A percentile compares a stretch with the other conserved stretches of the same genome.
Conservation (phyloP, 345 rosid genomes). For the Turritis glabra region DNA sequence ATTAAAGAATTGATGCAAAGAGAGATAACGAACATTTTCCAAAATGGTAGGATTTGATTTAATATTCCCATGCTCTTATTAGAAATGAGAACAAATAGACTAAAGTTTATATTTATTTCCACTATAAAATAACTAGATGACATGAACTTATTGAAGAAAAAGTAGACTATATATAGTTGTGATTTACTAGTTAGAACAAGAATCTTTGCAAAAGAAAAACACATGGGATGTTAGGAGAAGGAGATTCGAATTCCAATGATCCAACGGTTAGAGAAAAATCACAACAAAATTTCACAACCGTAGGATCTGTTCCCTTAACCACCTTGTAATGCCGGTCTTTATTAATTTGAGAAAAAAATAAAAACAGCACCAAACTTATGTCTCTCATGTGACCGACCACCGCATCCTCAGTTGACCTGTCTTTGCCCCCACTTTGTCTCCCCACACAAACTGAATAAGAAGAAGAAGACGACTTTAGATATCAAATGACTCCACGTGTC, state of each 20-base stretch:
- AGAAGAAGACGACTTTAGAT: slow-evolving; percentile 27
- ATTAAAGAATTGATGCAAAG: not conserved
- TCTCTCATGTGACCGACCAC: slow-evolving; percentile 48
- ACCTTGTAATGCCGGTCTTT: slow-evolving; percentile 42
- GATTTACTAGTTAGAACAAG: slow-evolving; percentile 38
- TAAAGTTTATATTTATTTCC: not conserved
- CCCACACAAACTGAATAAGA: slow-evolving; percentile 19
- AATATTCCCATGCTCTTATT: slow-evolving; percentile 27
- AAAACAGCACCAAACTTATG: slow-evolving; percentile 37
- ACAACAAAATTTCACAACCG: slow-evolving; percentile 32
- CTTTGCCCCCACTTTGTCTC: slow-evolving; percentile 43
- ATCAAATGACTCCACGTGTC: slow-evolving; percentile 34
- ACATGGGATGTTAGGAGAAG: slow-evolving; percentile 38
- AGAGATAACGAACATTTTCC: slow-evolving; percentile 34
- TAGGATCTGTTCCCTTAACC: slow-evolving; percentile 45
- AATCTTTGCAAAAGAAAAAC: slow-evolving; percentile 29
- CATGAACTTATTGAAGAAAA: not conserved
- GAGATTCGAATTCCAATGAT: slow-evolving; percentile 26
- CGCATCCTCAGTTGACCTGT: slow-evolving; percentile 43
- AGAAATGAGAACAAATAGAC: slow-evolving; percentile 20
- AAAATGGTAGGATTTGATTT: slow-evolving; percentile 27
- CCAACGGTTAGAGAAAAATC: slow-evolving; percentile 32
- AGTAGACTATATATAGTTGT: slow-evolving; percentile 2
- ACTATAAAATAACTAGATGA: not conserved
- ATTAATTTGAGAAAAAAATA: slow-evolving; percentile 7